Conservation (phyloP, 1,284 basidiomycete genomes). For the Ceratobasidium sp. region DNA sequence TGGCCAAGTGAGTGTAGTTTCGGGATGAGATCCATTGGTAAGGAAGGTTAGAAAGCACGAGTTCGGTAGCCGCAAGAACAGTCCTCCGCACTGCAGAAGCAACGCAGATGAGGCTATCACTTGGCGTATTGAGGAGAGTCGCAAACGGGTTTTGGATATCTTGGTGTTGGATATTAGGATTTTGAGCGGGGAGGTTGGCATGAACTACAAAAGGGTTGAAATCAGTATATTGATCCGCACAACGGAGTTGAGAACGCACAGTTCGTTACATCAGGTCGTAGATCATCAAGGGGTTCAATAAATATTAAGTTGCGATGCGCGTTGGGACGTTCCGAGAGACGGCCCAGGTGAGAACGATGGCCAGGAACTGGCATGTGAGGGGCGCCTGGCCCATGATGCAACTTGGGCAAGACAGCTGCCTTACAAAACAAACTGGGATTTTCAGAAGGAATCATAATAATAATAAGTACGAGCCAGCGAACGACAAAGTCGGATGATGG, state of each 20-base stretch:
- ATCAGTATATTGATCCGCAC: neutral
- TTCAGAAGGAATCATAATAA: conserved; percentile 42
- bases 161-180: neutral
- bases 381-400: conserved; percentile 43
- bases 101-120: conserved; percentile 38
- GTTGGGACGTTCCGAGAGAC: conserved; percentile 37
- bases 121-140: conserved; percentile 27
- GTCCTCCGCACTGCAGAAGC: conserved; percentile 38
- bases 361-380: conserved; percentile 42
- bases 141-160: conserved; percentile 38
- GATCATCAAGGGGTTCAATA: conserved; percentile 34
- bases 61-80: conserved; percentile 33
- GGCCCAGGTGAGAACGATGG: conserved; percentile 31
- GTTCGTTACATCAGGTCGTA: conserved; percentile 2
- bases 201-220: conserved; percentile 43
- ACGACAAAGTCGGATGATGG: conserved; percentile 35
- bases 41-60: conserved; percentile 38
- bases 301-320: conserved; percentile 33
- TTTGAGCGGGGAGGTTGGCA: conserved; percentile 44
- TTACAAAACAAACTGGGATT: conserved; percentile 38
- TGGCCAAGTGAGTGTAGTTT: conserved; percentile 37
- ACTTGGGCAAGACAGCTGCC: conserved; percentile 28
- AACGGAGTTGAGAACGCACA: conserved; percentile 1
- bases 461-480: conserved; percentile 22
- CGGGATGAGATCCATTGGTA: conserved; percentile 38